These are phyloP conservation scores for Colletotrichum sp. DNA, from an alignment of 2,329 filamentous ascomycete genomes.

Conservation along the genomic window DNA sequence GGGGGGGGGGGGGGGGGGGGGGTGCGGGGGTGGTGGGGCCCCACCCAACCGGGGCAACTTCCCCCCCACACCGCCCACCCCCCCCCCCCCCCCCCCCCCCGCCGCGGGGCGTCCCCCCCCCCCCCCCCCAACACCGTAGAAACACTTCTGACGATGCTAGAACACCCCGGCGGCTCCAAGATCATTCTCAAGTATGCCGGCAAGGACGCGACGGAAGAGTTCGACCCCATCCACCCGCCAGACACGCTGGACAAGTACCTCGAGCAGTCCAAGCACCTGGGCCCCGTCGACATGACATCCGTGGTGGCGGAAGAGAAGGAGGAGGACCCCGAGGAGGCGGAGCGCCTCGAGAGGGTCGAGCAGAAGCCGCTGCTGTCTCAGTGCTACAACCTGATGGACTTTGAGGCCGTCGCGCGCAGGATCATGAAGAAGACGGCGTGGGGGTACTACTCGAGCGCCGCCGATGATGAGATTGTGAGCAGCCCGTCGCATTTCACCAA, in stretches of 20 bases:
- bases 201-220: constrained; percentile 92
- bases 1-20: too few species aligned
- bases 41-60: too few species aligned
- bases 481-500: background rate
- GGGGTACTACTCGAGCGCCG: constrained; percentile 96
- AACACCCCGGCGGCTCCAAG: constrained; percentile 87
- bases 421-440: constrained; percentile 97
- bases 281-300: constrained; percentile 86
- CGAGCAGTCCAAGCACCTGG: constrained; percentile 83
- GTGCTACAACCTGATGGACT: constrained; percentile 94
- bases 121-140: background rate
- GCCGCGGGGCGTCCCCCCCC: too few species aligned
- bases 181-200: constrained; percentile 97
- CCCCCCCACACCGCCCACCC: too few species aligned
- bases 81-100: too few species aligned
- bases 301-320: constrained; percentile 73
- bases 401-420: constrained; percentile 87
- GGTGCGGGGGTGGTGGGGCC: too few species aligned
- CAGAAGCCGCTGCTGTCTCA: constrained; percentile 82
- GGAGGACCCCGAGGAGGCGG: constrained; percentile 63
- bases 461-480: constrained; percentile 84
- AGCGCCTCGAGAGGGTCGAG: constrained; percentile 74
- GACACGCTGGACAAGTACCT: constrained; percentile 89
- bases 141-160: constrained; percentile 42
- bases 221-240: constrained; percentile 85